Evolutionary conservation across 2,329 filamentous ascomycete species (phyloP), one percentile per base, ranked within the genome.

Genomic region (Leptosphaerulina australis): DNA sequence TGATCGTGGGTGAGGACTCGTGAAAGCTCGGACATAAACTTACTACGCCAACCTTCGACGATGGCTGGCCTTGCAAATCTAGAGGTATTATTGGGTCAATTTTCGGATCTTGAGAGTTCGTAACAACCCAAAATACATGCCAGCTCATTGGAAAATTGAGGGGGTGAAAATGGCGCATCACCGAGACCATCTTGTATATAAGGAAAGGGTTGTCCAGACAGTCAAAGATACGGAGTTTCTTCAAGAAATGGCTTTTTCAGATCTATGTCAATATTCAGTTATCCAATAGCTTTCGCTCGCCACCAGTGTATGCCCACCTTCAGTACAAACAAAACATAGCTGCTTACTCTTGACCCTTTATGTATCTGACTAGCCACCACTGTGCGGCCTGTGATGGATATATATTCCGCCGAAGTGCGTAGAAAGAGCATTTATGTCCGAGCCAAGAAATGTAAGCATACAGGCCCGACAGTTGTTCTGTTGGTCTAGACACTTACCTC

Each of bases 381-480:
- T 47, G 21, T 40, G 43, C 0, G 18, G 37, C 1, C 34, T 50
- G 12, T 58, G 56, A 22, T 58, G 56, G 2, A 60, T 63, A 2
- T 66, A 56, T 58, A 68, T 63, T 5, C 63, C 63, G 6, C 60
- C 59, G 4, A 67, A 60, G 17, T 71, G 50, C 5, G 67, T 65
- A 20, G 57, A 58, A 1, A 67, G 24, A 3, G 65, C 63, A 8
- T 51, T 22, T 3, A 39, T 22, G 18, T 71, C 63, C 2, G 55
- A 57, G 3, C 67, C 68, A 2, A 72, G 60, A 0, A 68, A 59
- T 8, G 65, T 53, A 8, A 71, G 56, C 35, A 71, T 63, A 25
- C 69, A 72, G 1, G 64, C 68, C 3, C 60, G 43, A 44, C 68
- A 72, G 8, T 48, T 34, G 20, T 66, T 55, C 3, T 41, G 5